These are phyloP conservation scores for Candida labiduridarum DNA, from an alignment of 1,139 yeast species.

Conservation along the genomic window DNA sequence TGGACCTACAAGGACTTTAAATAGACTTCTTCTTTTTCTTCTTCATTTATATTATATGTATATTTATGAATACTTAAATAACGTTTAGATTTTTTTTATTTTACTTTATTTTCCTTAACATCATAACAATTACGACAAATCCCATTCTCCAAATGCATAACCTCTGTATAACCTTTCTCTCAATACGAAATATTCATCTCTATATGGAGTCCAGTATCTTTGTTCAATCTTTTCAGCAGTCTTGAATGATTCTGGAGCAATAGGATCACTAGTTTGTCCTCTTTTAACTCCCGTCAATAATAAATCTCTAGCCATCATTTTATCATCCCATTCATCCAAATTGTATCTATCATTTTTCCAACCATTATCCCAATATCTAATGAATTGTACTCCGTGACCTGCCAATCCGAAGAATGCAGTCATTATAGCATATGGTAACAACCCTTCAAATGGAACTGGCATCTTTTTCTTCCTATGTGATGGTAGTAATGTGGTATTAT, in stretches of 20 bases:
- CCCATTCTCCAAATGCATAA: conserved; percentile 52
- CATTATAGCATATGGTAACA: conserved; percentile 52
- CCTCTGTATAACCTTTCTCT: conserved; percentile 56
- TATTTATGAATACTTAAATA: background rate
- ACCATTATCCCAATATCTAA: conserved; percentile 56
- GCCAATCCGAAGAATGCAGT: conserved; percentile 52
- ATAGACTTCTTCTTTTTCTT: conserved; percentile 22
- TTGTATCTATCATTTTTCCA: conserved; percentile 53
- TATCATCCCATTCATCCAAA: conserved; percentile 48
- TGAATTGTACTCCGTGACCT: conserved; percentile 49
- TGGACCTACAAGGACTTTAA: conserved; percentile 92
- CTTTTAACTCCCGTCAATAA: conserved; percentile 74
- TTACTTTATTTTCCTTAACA: background rate
- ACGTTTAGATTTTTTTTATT: too few species aligned
- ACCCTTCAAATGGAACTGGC: conserved; percentile 57
- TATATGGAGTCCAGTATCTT: conserved; percentile 52
- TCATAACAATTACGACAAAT: conserved; percentile 31
- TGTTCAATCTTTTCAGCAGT: conserved; percentile 38
- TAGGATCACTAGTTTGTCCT: conserved; percentile 67
- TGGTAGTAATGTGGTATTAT: background rate
- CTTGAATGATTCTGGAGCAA: conserved; percentile 71
- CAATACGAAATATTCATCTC: conserved; percentile 50
- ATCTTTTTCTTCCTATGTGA: conserved; percentile 22
- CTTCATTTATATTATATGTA: background rate
- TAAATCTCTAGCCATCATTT: conserved; percentile 71